These are phyloP conservation scores for Mangifera indica DNA, from an alignment of 345 rosid species.

Conservation along the genomic window DNA sequence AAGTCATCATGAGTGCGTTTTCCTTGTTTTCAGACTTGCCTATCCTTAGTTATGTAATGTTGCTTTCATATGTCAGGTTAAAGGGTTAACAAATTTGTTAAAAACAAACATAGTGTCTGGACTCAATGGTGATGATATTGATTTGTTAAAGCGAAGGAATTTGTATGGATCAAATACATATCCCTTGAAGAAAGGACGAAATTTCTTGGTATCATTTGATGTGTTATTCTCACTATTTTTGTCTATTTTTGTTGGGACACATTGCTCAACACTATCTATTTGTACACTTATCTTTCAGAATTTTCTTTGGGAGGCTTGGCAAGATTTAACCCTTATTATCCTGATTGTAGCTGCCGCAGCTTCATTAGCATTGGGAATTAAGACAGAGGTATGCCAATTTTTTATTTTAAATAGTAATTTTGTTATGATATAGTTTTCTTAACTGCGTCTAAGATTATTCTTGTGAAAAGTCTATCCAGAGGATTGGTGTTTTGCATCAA, in stretches of 20 bases:
- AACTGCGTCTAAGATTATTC: neutral
- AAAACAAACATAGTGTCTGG: slow-evolving; percentile 66
- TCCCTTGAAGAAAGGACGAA: slow-evolving; percentile 82
- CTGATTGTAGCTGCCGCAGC: slow-evolving; percentile 83
- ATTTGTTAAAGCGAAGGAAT: slow-evolving; percentile 61
- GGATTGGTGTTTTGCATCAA: neutral
- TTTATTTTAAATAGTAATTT: slow-evolving; percentile 10
- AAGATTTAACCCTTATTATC: slow-evolving; percentile 91
- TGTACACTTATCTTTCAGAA: slow-evolving; percentile 44
- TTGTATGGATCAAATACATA: slow-evolving; percentile 90
- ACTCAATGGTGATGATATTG: slow-evolving; percentile 61
- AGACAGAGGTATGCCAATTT: slow-evolving; percentile 65
- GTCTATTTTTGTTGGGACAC: neutral
- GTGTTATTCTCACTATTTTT: neutral
- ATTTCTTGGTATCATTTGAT: slow-evolving; percentile 55
- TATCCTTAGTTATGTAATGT: slow-evolving; percentile 4
- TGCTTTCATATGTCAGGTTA: slow-evolving; percentile 45
- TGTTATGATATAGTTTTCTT: slow-evolving; percentile 12
- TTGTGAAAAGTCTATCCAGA: neutral
- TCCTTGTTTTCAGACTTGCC: neutral
- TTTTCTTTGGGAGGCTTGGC: slow-evolving; percentile 99
- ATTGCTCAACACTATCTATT: slow-evolving; percentile 16
- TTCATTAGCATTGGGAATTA: slow-evolving; percentile 83
- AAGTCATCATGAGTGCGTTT: slow-evolving; percentile 26
- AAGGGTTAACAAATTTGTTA: slow-evolving; percentile 65